A percentile compares a stretch with the other conserved stretches of the same genome.
These are phyloP conservation scores for Martiniozyma abietophila DNA, from an alignment of 805 yeast genomes.

Conservation along the genomic window DNA sequence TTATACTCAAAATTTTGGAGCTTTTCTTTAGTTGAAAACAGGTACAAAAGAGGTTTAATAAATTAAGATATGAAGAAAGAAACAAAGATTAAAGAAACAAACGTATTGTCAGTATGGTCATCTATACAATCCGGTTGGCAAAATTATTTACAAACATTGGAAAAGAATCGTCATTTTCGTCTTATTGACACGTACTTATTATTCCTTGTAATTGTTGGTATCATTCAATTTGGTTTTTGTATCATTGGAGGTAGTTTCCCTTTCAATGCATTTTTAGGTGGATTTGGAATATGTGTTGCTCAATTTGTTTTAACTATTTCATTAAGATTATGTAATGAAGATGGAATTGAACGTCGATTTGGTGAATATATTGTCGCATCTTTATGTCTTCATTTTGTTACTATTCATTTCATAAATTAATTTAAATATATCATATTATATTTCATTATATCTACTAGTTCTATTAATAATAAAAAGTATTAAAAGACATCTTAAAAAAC, in stretches of 20 bases:
- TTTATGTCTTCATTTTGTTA: constrained; percentile 79
- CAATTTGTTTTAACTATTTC: constrained; percentile 87
- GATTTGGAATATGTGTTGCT: constrained; percentile 86
- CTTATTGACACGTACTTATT: constrained; percentile 71
- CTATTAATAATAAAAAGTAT: too few species aligned
- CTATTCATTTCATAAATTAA: constrained; percentile 83
- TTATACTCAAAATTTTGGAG: too few species aligned
- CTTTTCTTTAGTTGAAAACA: too few species aligned
- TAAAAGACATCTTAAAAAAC: too few species aligned
- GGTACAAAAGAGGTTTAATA: background rate
- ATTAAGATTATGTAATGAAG: constrained; percentile 45
- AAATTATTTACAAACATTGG: too few species aligned
- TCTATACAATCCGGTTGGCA: background rate
- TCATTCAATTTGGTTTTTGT: constrained; percentile 71
- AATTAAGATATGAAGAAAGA: background rate
- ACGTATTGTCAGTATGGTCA: background rate
- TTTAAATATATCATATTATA: background rate
- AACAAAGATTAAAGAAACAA: background rate
- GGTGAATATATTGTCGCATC: constrained; percentile 87
- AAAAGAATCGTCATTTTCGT: constrained; percentile 35
- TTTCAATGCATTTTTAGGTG: constrained; percentile 92
- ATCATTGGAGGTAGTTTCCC: constrained; percentile 82
- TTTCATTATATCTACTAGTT: too few species aligned
- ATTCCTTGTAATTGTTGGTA: constrained; percentile 67
- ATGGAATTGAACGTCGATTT: constrained; percentile 48